Conservation (phyloP, 1,284 basidiomycete genomes). For the Butyriboletus appendiculatus region DNA sequence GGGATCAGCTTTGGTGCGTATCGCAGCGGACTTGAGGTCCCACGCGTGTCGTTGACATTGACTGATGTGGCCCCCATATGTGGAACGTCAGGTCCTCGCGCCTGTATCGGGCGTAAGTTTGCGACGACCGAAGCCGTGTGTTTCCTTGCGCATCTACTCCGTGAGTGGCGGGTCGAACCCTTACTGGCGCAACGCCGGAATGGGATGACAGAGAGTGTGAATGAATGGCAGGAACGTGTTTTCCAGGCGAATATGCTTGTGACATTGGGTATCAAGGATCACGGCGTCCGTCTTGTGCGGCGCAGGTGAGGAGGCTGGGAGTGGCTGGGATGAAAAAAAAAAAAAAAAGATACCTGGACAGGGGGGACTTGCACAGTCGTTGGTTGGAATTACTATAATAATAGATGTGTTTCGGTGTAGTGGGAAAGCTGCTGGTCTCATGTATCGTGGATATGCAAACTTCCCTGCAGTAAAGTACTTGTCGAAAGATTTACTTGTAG, state of each 20-base stretch:
- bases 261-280: neutral
- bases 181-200: neutral
- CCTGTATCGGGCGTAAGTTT: constrained; percentile 1
- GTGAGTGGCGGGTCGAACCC: constrained; percentile 1
- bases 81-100: neutral
- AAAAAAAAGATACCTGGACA: too few relatives aligned
- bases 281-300: neutral
- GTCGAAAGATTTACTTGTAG: constrained; percentile 37
- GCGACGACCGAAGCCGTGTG: constrained; percentile 2
- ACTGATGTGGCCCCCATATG: neutral
- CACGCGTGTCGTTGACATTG: neutral
- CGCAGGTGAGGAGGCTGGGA: neutral
- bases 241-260: neutral
- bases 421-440: too few relatives aligned
- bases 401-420: neutral
- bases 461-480: neutral
- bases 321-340: too few relatives aligned
- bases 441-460: neutral
- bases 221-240: neutral
- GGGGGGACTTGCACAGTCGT: too few relatives aligned
- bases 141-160: neutral
- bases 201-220: neutral
- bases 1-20: constrained; percentile 2
- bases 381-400: too few relatives aligned
- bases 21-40: neutral